phyloP scores from a whole-genome alignment of 257 asterid species.

The Jacaranda mimosifolia region DNA sequence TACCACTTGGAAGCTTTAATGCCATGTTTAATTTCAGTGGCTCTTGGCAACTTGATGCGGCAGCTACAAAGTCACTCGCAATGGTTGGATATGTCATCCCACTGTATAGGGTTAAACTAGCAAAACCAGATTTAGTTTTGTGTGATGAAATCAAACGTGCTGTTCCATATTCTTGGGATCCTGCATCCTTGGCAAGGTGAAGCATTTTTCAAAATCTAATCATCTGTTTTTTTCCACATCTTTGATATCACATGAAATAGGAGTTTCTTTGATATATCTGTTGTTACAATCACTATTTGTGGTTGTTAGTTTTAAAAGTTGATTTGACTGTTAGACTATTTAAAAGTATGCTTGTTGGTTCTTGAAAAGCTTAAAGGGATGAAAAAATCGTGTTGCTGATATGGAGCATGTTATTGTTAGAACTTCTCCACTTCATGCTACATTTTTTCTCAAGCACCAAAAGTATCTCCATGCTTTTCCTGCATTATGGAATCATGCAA shows the following conservation, averaged over 20 bases:
- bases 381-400: neutral
- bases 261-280: neutral
- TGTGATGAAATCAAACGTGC: slow-evolving; percentile 82
- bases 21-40: slow-evolving; percentile 99
- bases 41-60: slow-evolving; percentile 88
- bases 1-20: slow-evolving; percentile 95
- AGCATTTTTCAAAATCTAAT: slow-evolving; percentile 10
- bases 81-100: slow-evolving; percentile 86
- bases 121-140: slow-evolving; percentile 58
- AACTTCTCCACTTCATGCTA: neutral
- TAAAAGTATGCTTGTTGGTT: neutral
- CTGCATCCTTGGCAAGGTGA: slow-evolving; percentile 94
- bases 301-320: slow-evolving; percentile 5
- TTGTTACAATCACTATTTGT: neutral
- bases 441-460: neutral
- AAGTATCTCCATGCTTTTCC: neutral
- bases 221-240: slow-evolving; percentile 15
- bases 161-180: slow-evolving; percentile 98
- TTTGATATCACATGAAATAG: slow-evolving; percentile 6
- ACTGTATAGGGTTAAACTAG: slow-evolving; percentile 61
- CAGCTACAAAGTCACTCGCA: slow-evolving; percentile 91
- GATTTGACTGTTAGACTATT: neutral
- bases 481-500: neutral
- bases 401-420: slow-evolving; percentile 12
- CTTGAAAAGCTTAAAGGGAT: neutral